Evolutionary conservation across 306 rosid species (phyloP).

Genomic region (Sesbania bispinosa): DNA sequence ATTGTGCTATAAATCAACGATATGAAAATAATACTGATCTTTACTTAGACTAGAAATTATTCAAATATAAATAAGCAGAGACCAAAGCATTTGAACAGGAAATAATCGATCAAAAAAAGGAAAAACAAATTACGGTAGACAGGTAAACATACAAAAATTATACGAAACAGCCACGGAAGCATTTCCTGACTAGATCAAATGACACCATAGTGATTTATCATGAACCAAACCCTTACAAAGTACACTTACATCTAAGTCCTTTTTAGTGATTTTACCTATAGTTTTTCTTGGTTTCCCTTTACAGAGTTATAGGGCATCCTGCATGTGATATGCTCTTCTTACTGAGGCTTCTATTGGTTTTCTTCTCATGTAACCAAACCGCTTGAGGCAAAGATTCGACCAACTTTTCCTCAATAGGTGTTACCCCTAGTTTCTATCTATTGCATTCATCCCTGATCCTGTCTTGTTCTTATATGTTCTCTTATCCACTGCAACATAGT

Average conservation of each 20-base stretch:
- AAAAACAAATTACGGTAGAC: not conserved
- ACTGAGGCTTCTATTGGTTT: not conserved
- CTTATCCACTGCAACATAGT: too few species aligned
- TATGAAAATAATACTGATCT: not conserved
- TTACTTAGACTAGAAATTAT: not conserved
- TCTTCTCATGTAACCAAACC: not conserved
- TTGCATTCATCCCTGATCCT: not conserved
- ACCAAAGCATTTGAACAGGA: not conserved
- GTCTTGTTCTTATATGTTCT: too few species aligned
- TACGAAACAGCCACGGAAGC: not conserved
- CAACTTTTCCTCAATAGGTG: too few species aligned
- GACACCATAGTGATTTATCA: not conserved
- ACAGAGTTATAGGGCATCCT: not conserved
- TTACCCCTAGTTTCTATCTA: not conserved
- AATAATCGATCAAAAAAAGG: not conserved
- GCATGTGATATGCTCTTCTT: not conserved
- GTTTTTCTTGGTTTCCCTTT: not conserved
- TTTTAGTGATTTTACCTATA: not conserved
- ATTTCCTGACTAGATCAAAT: not conserved
- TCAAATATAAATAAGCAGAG: not conserved
- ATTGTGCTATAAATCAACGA: not conserved
- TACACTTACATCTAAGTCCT: not conserved
- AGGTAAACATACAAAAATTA: not conserved
- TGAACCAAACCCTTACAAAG: too few species aligned
- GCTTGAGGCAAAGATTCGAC: too few species aligned